A percentile compares a stretch with the other conserved stretches of the same genome.
Conservation (phyloP, 2,329 filamentous ascomycete genomes). For the Sordariomycetes sp. region DNA sequence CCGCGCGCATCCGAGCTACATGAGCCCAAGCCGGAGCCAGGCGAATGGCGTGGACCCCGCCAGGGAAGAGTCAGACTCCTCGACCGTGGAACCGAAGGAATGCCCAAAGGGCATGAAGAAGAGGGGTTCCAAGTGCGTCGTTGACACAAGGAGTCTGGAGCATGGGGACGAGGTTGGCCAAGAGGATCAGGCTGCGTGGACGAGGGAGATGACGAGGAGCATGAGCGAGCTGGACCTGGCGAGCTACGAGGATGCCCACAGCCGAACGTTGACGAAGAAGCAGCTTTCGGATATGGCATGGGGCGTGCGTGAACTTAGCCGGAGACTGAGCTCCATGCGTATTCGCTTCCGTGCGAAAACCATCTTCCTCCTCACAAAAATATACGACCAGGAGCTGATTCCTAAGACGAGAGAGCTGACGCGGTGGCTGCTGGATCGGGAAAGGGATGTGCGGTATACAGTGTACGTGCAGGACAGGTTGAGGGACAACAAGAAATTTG, state of each 20-base stretch:
- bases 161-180: conserved; percentile 39
- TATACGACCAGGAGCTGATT: conserved; percentile 76
- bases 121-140: conserved; percentile 16
- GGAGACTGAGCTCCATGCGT: conserved; percentile 74
- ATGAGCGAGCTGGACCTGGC: conserved; percentile 29
- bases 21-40: conserved; percentile 6
- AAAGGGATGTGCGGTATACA: conserved; percentile 58
- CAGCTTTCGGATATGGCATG: conserved; percentile 96
- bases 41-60: conserved; percentile 7
- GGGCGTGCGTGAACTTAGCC: conserved; percentile 83
- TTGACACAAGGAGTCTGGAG: conserved; percentile 30
- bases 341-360: conserved; percentile 73
- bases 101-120: too few species aligned
- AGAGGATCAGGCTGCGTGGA: conserved; percentile 47
- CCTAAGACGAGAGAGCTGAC: conserved; percentile 67
- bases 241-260: conserved; percentile 32
- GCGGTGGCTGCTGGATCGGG: conserved; percentile 69
- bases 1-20: conserved; percentile 17
- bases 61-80: conserved; percentile 6
- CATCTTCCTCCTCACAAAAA: conserved; percentile 85
- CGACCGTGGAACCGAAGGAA: conserved; percentile 12
- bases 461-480: conserved; percentile 80
- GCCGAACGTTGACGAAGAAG: conserved; percentile 83
- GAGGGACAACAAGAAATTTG: conserved; percentile 62
- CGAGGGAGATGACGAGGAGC: conserved; percentile 33